These are phyloP conservation scores for Geotrichum aggregatum DNA, from an alignment of 1,139 yeast genomes.

Conservation along the genomic window DNA sequence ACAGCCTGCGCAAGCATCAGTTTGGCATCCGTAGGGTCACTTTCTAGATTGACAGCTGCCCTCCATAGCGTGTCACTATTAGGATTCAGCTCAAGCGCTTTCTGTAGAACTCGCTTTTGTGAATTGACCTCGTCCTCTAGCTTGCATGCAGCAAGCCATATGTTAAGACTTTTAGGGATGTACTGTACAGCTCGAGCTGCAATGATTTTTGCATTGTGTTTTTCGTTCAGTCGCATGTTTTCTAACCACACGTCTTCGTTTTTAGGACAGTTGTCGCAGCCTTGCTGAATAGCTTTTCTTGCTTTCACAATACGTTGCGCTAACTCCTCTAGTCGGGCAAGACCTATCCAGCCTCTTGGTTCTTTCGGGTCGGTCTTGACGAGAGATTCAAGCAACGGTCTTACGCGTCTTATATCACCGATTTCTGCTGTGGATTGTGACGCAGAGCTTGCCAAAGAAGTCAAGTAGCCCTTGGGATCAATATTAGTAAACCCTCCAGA, in stretches of 20 bases:
- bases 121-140: conserved; percentile 56
- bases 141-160: conserved; percentile 72
- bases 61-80: conserved; percentile 63
- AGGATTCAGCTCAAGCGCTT: conserved; percentile 71
- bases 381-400: conserved; percentile 62
- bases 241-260: conserved; percentile 82
- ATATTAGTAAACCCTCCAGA: conserved; percentile 28
- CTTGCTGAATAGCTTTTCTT: conserved; percentile 58
- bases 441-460: conserved; percentile 35
- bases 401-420: conserved; percentile 55
- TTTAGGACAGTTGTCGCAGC: conserved; percentile 63
- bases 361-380: conserved; percentile 69
- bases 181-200: conserved; percentile 63
- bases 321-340: conserved; percentile 73
- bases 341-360: conserved; percentile 82
- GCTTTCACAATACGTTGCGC: conserved; percentile 59
- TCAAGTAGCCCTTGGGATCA: conserved; percentile 43
- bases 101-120: conserved; percentile 57
- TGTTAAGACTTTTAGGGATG: conserved; percentile 51
- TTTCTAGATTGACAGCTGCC: conserved; percentile 45
- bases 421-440: conserved; percentile 32
- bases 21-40: conserved; percentile 46
- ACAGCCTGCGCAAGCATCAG: conserved; percentile 64
- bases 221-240: conserved; percentile 59
- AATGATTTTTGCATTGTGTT: conserved; percentile 49